Conservation (phyloP, 2,329 filamentous ascomycete species). For the Trichoderma semiorbis region DNA sequence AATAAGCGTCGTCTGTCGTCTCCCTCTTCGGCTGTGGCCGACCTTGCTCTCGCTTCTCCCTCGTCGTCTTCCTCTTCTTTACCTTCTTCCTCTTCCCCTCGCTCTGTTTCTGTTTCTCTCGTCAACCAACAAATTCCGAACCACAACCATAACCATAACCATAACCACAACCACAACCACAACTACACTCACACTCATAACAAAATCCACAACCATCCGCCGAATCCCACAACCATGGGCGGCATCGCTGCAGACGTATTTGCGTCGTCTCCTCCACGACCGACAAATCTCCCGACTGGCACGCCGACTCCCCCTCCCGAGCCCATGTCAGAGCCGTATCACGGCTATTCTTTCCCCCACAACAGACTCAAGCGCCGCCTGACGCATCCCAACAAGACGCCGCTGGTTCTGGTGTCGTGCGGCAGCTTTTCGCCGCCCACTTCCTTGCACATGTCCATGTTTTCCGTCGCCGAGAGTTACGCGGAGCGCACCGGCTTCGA, state of each 20-base stretch:
- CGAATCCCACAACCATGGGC: not conserved
- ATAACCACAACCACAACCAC: not conserved
- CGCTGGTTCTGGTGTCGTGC: conserved; percentile 65
- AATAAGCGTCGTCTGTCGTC: conserved; percentile 2
- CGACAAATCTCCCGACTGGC: not conserved
- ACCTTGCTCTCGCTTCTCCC: not conserved
- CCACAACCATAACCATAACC: not conserved
- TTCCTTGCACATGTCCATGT: conserved; percentile 75
- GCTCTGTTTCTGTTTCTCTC: not conserved
- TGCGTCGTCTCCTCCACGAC: conserved; percentile 9
- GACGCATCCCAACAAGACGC: conserved; percentile 52
- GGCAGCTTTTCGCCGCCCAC: conserved; percentile 70
- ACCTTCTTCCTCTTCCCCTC: not conserved
- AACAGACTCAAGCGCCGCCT: conserved; percentile 54
- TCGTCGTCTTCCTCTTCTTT: not conserved
- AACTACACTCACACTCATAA: not conserved
- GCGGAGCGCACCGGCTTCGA: conserved; percentile 69
- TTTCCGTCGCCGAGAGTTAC: conserved; percentile 77
- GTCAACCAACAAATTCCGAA: not conserved
- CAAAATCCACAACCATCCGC: not conserved
- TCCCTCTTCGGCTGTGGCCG: not conserved
- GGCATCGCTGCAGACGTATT: conserved; percentile 1
- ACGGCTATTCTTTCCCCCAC: conserved; percentile 54
- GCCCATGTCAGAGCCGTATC: conserved; percentile 13
- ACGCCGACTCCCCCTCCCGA: conserved; percentile 16